Conservation (phyloP, 306 rosid species). For the Malus fusca region DNA sequence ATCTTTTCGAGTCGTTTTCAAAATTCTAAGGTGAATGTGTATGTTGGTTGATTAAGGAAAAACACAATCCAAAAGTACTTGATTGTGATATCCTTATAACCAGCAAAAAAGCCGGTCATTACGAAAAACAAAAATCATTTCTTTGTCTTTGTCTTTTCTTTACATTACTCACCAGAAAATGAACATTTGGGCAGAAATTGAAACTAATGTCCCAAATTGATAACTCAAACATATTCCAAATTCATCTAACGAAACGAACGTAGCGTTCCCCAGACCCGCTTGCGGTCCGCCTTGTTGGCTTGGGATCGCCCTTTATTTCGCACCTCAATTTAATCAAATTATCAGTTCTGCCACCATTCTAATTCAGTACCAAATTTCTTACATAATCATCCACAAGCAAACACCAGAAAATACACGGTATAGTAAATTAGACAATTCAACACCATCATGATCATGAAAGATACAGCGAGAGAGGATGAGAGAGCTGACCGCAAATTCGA, state of each 20-base stretch:
- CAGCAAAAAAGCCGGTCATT: background rate
- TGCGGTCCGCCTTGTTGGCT: no score
- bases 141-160: background rate
- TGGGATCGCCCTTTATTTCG: background rate
- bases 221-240: background rate
- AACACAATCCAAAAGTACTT: no score
- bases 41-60: background rate
- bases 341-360: background rate
- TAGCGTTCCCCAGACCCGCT: no score
- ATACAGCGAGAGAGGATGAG: background rate
- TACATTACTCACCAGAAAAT: background rate
- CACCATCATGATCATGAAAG: background rate
- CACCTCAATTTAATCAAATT: background rate
- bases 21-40: no score
- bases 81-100: background rate
- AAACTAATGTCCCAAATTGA: background rate
- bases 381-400: background rate
- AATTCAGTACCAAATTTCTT: background rate
- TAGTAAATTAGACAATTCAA: background rate
- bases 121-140: background rate
- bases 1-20: background rate
- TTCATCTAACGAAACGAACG: background rate
- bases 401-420: background rate
- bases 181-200: background rate
- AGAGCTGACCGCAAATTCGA: slow-evolving; percentile 64